Conservation (phyloP, 176 grass and related monocot genomes). For the Oryza glumipatula region DNA sequence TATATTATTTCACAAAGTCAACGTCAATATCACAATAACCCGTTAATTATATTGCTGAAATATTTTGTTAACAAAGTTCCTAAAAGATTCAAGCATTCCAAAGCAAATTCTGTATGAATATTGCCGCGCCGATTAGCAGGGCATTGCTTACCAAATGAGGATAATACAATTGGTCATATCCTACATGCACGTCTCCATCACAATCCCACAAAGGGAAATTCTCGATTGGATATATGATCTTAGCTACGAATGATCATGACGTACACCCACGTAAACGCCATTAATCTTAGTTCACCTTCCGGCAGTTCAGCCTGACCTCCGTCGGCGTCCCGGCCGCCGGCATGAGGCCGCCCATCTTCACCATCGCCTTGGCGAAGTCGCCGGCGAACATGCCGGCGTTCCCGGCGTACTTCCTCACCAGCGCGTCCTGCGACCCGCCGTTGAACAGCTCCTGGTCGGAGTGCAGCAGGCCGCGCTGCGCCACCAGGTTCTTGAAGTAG, state of each 20-base stretch:
- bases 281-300: slow-evolving; percentile 48
- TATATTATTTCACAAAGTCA: too few relatives aligned
- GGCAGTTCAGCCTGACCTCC: slow-evolving; percentile 73
- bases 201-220: background rate
- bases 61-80: too few relatives aligned
- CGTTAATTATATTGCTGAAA: too few relatives aligned
- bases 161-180: background rate
- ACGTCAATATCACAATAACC: too few relatives aligned
- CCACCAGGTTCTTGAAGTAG: slow-evolving; percentile 54
- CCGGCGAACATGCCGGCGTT: slow-evolving; percentile 42
- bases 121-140: background rate
- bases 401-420: slow-evolving; percentile 58
- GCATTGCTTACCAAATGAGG: slow-evolving; percentile 1
- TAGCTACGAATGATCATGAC: background rate
- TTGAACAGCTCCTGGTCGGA: slow-evolving; percentile 86
- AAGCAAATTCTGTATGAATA: background rate
- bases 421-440: slow-evolving; percentile 54
- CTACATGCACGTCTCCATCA: background rate
- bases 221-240: background rate
- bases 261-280: background rate
- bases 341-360: slow-evolving; percentile 62
- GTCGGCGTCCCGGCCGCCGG: slow-evolving; percentile 50
- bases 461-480: slow-evolving; percentile 51
- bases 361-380: slow-evolving; percentile 71
- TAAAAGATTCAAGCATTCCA: background rate